phyloP scores from a whole-genome alignment of 116 monocot species.

The Trichopus zeylanicus region DNA sequence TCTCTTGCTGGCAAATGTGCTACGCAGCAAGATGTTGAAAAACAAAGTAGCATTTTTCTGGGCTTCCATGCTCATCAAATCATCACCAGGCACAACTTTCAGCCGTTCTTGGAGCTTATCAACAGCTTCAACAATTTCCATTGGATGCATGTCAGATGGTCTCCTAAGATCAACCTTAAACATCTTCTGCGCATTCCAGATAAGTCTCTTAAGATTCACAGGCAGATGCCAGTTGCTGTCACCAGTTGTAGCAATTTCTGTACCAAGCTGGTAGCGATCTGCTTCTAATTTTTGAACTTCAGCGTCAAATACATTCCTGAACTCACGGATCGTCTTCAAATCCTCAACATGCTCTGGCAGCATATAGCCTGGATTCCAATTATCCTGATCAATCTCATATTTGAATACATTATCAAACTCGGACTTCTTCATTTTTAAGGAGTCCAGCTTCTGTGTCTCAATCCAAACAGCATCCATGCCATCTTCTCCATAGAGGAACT shows the following conservation, averaged over 20 bases:
- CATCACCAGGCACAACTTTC: conserved; percentile 98
- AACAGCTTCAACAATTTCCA: conserved; percentile 98
- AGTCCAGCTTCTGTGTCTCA: conserved; percentile 85
- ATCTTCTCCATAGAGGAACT: conserved; percentile 99
- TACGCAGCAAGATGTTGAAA: conserved; percentile 90
- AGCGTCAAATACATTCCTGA: conserved; percentile 91
- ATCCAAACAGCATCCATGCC: conserved; percentile 99
- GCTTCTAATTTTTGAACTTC: conserved; percentile 88
- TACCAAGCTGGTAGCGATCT: conserved; percentile 78
- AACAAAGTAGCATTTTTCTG: conserved; percentile 98
- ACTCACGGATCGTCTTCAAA: conserved; percentile 81
- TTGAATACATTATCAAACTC: conserved; percentile 74
- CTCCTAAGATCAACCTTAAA: conserved; percentile 88
- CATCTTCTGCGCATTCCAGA: conserved; percentile 99
- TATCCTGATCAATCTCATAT: conserved; percentile 80
- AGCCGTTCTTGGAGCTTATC: conserved; percentile 96
- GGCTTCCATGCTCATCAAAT: conserved; percentile 93
- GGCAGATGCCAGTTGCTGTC: conserved; percentile 87
- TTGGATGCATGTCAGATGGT: conserved; percentile 92
- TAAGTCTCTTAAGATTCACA: conserved; percentile 90
- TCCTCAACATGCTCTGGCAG: conserved; percentile 91
- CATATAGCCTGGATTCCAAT: conserved; percentile 93
- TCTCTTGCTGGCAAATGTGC: conserved; percentile 93
- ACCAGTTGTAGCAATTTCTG: conserved; percentile 87
- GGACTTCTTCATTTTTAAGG: conserved; percentile 82